Conservation (phyloP, 202 grass and related monocot genomes). For the Zizania palustris region DNA sequence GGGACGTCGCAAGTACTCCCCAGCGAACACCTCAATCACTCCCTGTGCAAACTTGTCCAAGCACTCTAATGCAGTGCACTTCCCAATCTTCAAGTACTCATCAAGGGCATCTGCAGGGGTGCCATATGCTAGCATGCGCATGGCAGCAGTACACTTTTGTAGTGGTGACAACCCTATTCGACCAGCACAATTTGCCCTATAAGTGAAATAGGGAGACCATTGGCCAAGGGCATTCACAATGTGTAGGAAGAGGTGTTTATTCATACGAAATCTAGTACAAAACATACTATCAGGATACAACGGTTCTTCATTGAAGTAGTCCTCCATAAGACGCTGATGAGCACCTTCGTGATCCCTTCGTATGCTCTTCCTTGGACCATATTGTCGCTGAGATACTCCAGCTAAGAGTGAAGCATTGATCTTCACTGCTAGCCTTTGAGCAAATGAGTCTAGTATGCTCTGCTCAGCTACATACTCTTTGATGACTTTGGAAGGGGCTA, state of each 20-base stretch:
- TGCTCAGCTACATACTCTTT: not conserved
- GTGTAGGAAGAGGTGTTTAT: not conserved
- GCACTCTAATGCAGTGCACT: not conserved
- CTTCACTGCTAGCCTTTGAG: not conserved
- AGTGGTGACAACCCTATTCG: not conserved
- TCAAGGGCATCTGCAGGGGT: not conserved
- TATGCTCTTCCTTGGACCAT: slow-evolving; percentile 18
- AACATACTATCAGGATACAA: not conserved
- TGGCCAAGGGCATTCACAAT: not conserved
- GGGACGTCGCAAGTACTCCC: too few relatives aligned
- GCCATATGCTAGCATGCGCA: not conserved
- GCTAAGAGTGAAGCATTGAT: not conserved
- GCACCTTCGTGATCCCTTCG: not conserved
- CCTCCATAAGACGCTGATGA: not conserved
- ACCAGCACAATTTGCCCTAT: not conserved
- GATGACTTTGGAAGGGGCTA: not conserved
- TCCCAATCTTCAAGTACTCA: slow-evolving; percentile 5
- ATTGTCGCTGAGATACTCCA: not conserved
- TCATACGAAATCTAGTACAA: not conserved
- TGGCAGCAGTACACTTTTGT: not conserved
- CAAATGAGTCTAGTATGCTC: not conserved
- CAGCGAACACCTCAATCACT: too few relatives aligned
- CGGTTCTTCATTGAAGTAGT: not conserved
- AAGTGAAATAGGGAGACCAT: slow-evolving; percentile 1
- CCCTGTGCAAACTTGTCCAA: too few relatives aligned